Evolutionary conservation across 805 yeast species (phyloP).

Genomic region (Wickerhamomyces bisporus): DNA sequence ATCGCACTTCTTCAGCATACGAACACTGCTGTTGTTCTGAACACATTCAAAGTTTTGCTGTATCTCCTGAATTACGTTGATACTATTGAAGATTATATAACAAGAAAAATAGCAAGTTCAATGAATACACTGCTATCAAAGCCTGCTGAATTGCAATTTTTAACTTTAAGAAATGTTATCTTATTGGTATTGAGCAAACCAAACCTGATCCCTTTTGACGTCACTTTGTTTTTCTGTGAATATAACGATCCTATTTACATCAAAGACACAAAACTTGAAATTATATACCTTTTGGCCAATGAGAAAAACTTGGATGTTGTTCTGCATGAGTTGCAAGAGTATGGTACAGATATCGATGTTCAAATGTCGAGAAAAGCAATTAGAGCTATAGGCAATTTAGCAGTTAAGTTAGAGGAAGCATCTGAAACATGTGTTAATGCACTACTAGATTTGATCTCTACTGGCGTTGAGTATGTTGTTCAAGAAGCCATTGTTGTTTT

Average conservation of each 20-base stretch:
- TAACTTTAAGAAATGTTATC: slow-evolving; percentile 76
- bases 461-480: slow-evolving; percentile 65
- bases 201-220: slow-evolving; percentile 56
- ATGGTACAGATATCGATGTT: slow-evolving; percentile 81
- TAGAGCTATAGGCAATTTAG: slow-evolving; percentile 84
- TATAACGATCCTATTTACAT: slow-evolving; percentile 84
- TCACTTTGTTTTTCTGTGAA: slow-evolving; percentile 75
- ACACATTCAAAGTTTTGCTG: slow-evolving; percentile 65
- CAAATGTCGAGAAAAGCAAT: slow-evolving; percentile 86
- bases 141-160: slow-evolving; percentile 79
- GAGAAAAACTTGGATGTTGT: slow-evolving; percentile 55
- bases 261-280: slow-evolving; percentile 85
- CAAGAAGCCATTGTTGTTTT: slow-evolving; percentile 78
- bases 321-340: slow-evolving; percentile 72
- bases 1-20: slow-evolving; percentile 74
- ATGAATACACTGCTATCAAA: slow-evolving; percentile 64
- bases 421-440: slow-evolving; percentile 61
- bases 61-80: slow-evolving; percentile 70
- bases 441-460: slow-evolving; percentile 52
- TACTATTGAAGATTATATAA: slow-evolving; percentile 48
- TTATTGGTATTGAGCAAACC: slow-evolving; percentile 64
- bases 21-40: slow-evolving; percentile 75
- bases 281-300: slow-evolving; percentile 73
- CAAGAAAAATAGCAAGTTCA: slow-evolving; percentile 62
- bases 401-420: slow-evolving; percentile 63